phyloP scores from a whole-genome alignment of 805 yeast genomes.

The Blastobotrys muscicola region DNA sequence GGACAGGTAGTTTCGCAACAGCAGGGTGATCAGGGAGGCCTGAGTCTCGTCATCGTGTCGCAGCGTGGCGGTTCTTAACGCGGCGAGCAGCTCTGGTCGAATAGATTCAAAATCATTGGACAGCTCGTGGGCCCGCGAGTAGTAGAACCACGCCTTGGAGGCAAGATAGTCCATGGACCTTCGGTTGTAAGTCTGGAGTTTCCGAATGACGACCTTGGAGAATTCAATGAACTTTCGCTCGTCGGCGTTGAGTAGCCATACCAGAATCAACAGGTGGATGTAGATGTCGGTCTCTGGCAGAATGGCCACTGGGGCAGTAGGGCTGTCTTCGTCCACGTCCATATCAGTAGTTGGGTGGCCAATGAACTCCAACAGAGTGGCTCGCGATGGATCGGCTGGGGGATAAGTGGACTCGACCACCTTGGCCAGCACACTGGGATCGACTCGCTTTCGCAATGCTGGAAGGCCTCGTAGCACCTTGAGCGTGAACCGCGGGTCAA shows the following conservation, averaged over 20 bases:
- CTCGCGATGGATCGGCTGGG: slow-evolving; percentile 29
- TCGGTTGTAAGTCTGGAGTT: slow-evolving; percentile 54
- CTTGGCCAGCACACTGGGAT: slow-evolving; percentile 43
- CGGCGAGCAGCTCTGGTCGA: slow-evolving; percentile 60
- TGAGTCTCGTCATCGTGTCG: slow-evolving; percentile 90
- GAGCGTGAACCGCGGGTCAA: slow-evolving; percentile 81
- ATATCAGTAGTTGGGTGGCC: slow-evolving; percentile 19
- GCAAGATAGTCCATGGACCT: slow-evolving; percentile 77
- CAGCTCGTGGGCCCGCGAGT: slow-evolving; percentile 68
- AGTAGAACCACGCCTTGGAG: slow-evolving; percentile 91
- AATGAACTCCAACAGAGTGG: slow-evolving; percentile 32
- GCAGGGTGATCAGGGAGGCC: slow-evolving; percentile 76
- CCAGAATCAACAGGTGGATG: slow-evolving; percentile 67
- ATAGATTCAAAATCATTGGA: slow-evolving; percentile 37
- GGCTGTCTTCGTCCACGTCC: slow-evolving; percentile 11
- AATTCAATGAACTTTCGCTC: slow-evolving; percentile 38
- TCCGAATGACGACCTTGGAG: slow-evolving; percentile 23
- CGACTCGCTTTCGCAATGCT: slow-evolving; percentile 56
- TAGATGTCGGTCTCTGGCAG: slow-evolving; percentile 77
- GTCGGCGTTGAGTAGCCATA: slow-evolving; percentile 60
- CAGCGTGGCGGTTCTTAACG: slow-evolving; percentile 78
- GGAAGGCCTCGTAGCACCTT: slow-evolving; percentile 80
- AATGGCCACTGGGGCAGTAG: slow-evolving; percentile 21
- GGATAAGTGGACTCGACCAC: slow-evolving; percentile 52
- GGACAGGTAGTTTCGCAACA: slow-evolving; percentile 69